Percentiles rank a stretch among this genome's conserved stretches.
Conservation (phyloP, 352 stramenopile genomes). For the Globisporangium apiculatum region DNA sequence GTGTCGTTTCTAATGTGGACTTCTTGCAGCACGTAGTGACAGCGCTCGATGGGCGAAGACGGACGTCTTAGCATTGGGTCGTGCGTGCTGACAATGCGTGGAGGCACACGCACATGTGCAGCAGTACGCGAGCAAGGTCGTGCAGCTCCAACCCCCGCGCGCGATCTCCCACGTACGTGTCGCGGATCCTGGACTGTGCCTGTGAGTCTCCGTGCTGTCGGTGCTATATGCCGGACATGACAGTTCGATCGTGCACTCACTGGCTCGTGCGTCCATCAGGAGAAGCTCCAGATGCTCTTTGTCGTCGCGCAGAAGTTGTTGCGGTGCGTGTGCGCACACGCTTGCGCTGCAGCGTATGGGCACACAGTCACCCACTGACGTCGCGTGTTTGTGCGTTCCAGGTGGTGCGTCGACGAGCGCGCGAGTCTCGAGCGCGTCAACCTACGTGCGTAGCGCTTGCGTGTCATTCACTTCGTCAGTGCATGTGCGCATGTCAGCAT, state of each 20-base stretch:
- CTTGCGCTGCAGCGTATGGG: not conserved
- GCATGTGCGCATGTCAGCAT: not conserved
- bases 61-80: too few species aligned
- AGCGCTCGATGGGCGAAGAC: not conserved
- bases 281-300: conserved; percentile 33
- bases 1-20: not conserved
- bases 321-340: conserved; percentile 2
- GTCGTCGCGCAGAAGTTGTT: conserved; percentile 31
- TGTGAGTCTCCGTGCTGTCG: too few species aligned
- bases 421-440: conserved; percentile 20
- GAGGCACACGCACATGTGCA: not conserved
- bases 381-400: not conserved
- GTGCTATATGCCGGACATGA: too few species aligned
- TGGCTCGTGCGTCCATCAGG: conserved; percentile 11
- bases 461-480: too few species aligned
- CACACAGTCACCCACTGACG: too few species aligned
- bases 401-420: conserved; percentile 24
- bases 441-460: conserved; percentile 11
- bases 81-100: too few species aligned
- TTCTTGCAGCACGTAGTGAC: not conserved
- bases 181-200: too few species aligned
- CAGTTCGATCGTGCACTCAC: not conserved
- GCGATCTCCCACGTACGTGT: conserved; percentile 14
- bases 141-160: conserved; percentile 10
- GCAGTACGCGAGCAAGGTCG: conserved; percentile 23